phyloP scores from a whole-genome alignment of 345 rosid genomes.

The Aquilaria sinensis region DNA sequence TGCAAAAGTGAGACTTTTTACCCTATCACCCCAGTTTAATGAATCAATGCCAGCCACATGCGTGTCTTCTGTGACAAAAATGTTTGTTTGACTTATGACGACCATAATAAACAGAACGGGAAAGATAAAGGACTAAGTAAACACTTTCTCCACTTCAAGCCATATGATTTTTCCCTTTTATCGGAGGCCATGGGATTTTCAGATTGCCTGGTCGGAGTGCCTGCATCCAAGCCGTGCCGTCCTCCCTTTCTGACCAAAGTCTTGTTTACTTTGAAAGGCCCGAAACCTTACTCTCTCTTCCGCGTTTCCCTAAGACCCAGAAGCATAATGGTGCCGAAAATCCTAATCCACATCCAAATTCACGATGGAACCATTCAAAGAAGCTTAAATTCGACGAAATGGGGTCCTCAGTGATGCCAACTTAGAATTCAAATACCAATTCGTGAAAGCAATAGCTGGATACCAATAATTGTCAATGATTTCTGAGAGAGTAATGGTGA shows the following conservation, averaged over 20 bases:
- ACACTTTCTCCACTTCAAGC: too few species aligned
- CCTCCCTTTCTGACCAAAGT: neutral
- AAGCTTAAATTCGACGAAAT: neutral
- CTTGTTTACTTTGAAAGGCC: constrained; percentile 6
- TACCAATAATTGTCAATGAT: constrained; percentile 8
- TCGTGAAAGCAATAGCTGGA: neutral
- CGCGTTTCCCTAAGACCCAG: constrained; percentile 6
- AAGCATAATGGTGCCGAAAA: neutral
- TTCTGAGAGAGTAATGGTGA: neutral
- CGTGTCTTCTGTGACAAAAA: too few species aligned
- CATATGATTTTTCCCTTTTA: too few species aligned
- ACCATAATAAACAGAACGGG: too few species aligned
- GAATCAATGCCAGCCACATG: too few species aligned
- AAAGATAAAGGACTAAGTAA: too few species aligned
- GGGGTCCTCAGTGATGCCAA: neutral
- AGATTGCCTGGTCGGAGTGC: too few species aligned
- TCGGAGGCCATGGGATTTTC: too few species aligned
- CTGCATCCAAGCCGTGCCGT: too few species aligned
- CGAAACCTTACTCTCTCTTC: constrained; percentile 4
- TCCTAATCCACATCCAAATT: constrained; percentile 12
- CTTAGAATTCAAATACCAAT: neutral
- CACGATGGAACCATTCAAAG: neutral
- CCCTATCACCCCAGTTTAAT: too few species aligned
- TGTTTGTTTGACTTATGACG: too few species aligned
- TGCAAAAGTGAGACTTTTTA: too few species aligned